These are phyloP conservation scores for Trebouxia sp. DNA, from an alignment of 139 green algal species.

Conservation along the genomic window DNA sequence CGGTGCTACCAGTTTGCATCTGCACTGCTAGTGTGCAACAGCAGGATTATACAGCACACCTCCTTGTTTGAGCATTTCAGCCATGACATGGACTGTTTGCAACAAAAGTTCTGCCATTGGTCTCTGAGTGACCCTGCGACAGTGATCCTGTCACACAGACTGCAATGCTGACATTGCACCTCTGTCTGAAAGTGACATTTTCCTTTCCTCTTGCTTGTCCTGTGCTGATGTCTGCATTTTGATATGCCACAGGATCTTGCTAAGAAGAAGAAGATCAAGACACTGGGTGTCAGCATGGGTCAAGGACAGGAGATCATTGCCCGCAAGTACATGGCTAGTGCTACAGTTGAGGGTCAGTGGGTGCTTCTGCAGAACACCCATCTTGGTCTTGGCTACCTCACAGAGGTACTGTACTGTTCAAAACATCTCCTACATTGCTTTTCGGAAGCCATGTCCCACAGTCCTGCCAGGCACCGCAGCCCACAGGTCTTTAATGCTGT, in stretches of 20 bases:
- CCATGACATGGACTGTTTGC: too few relatives aligned
- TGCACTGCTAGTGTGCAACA: too few relatives aligned
- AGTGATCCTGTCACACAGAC: too few relatives aligned
- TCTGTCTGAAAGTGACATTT: background rate
- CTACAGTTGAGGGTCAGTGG: constrained; percentile 87
- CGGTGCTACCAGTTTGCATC: too few relatives aligned
- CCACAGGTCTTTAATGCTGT: too few relatives aligned
- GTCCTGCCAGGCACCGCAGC: too few relatives aligned
- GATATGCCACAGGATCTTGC: constrained; percentile 90
- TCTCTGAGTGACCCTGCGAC: too few relatives aligned
- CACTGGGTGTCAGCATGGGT: constrained; percentile 89
- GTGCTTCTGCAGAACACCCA: constrained; percentile 98
- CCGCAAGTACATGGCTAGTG: constrained; percentile 85
- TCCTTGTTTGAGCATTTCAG: background rate
- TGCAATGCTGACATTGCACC: background rate
- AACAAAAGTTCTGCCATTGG: too few relatives aligned
- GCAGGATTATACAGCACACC: background rate
- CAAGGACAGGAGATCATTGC: constrained; percentile 93
- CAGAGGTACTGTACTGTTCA: constrained; percentile 59
- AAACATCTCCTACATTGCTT: too few relatives aligned
- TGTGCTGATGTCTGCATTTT: background rate
- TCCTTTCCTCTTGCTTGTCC: background rate
- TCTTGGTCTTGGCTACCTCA: constrained; percentile 87
- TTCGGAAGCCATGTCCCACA: background rate
- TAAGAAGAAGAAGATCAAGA: constrained; percentile 93